phyloP scores from a whole-genome alignment of 305 asterid species.

The Fraxinus dipetala region DNA sequence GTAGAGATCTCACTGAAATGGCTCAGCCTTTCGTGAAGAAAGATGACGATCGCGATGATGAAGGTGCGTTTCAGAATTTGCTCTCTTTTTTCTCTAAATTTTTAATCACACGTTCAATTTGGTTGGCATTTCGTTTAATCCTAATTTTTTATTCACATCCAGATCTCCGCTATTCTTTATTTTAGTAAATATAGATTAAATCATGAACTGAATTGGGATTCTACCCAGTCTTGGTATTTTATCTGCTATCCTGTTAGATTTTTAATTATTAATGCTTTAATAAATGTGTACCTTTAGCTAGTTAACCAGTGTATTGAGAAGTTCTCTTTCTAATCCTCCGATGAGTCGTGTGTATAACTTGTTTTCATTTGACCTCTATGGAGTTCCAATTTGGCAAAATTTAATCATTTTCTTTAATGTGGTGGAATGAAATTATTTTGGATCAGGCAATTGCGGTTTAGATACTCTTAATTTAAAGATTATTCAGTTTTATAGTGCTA shows the following conservation, averaged over 20 bases:
- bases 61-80: constrained; percentile 41
- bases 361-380: not conserved
- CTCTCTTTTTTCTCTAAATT: not conserved
- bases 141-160: not conserved
- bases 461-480: not conserved
- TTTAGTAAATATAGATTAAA: not conserved
- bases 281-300: not conserved
- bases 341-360: not conserved
- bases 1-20: constrained; percentile 45
- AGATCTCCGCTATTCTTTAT: constrained; percentile 12
- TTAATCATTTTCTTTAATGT: not conserved
- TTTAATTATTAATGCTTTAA: not conserved
- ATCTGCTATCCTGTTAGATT: not conserved
- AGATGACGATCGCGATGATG: constrained; percentile 96
- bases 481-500: constrained; percentile 9
- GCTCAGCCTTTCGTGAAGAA: constrained; percentile 84
- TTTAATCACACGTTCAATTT: not conserved
- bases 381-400: not conserved
- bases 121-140: not conserved
- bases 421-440: not conserved
- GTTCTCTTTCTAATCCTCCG: not conserved
- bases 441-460: constrained; percentile 6
- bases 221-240: not conserved
- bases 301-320: not conserved
- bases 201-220: not conserved